Percentiles rank a stretch among this genome's conserved stretches.
These are phyloP conservation scores for Amanita polypyramis DNA, from an alignment of 768 basidiomycete genomes.

Conservation along the genomic window DNA sequence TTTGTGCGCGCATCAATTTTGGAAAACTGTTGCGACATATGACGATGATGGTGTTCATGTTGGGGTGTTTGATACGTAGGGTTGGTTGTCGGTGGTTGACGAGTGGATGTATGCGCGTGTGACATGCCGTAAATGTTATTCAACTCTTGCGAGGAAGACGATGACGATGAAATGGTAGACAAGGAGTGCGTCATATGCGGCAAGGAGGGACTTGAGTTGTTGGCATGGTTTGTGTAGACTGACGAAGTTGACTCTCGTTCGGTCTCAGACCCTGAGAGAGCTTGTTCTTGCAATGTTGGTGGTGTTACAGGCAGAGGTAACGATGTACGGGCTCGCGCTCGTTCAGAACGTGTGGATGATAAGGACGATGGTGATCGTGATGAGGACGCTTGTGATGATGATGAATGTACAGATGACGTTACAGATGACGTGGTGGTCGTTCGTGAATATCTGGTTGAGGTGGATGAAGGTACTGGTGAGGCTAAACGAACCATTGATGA, in stretches of 20 bases:
- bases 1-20: background rate
- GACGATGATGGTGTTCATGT: background rate
- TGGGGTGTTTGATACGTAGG: background rate
- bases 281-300: conserved; percentile 17
- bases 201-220: conserved; percentile 12
- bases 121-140: background rate
- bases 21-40: too few relatives aligned
- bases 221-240: conserved; percentile 15
- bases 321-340: conserved; percentile 1
- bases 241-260: conserved; percentile 51
- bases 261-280: conserved; percentile 70
- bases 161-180: conserved; percentile 15
- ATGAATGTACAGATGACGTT: conserved; percentile 17
- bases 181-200: conserved; percentile 9
- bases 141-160: conserved; percentile 1
- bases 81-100: background rate
- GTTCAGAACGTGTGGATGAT: conserved; percentile 8
- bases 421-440: conserved; percentile 9
- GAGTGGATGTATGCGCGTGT: conserved; percentile 1
- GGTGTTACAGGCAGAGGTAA: conserved; percentile 11
- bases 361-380: conserved; percentile 22
- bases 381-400: conserved; percentile 21
- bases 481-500: conserved; percentile 44
- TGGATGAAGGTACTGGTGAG: conserved; percentile 39
- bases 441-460: conserved; percentile 15